Base-by-base conservation (phyloP, 768 basidiomycete species). In the Amanita subjunquillea region DNA sequence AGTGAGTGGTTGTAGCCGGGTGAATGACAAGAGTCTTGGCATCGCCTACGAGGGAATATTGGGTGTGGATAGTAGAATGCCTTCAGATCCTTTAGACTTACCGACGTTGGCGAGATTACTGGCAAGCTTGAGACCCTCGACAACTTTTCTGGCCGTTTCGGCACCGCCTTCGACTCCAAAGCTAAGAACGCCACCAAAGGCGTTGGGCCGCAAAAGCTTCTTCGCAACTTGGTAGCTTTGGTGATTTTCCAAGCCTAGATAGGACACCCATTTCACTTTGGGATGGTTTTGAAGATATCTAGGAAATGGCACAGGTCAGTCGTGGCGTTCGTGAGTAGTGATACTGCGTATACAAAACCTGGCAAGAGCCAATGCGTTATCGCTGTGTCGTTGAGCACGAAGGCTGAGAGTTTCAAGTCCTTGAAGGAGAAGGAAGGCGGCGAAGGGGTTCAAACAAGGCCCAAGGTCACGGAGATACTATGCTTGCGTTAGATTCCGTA, bases 1-100 rank as follows among this genome's bases (percentile, higher is more conserved):
- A 71, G 60, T 91, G 88, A 0, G 88, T 91, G 22, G 89, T 89
- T 22, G 78, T 76, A 4, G 82, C 84, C 1, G 88, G 87, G 60
- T 87, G 84, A 54, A 90, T 86, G 38, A 87, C 83, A 13, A 91
- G 75, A 6, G 83, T 87, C 68, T 90, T 88, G n/a, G 83, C 80
- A 54, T 85, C 83, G 25, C 81, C 78, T 74, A 54, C 22, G 36
- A 17, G 15, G 51, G 47, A 0, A 29, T 32, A 12, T 13, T 32
- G 10, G 29, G 25, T 22, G 46, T 22, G n/a, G 48, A 36, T n/a
- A 32, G 17, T 20, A 38, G 15, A 6, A 6, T 20, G 22, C 15
- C 30, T 22, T 6, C 40, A 40, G 17, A 40, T 17, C 7, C n/a
- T 10, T 9, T 32, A 4, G 45, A 70, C 73, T 54, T 43, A 72